Base-by-base conservation (phyloP, 805 yeast species). In the Spathaspora hagerdaliae region DNA sequence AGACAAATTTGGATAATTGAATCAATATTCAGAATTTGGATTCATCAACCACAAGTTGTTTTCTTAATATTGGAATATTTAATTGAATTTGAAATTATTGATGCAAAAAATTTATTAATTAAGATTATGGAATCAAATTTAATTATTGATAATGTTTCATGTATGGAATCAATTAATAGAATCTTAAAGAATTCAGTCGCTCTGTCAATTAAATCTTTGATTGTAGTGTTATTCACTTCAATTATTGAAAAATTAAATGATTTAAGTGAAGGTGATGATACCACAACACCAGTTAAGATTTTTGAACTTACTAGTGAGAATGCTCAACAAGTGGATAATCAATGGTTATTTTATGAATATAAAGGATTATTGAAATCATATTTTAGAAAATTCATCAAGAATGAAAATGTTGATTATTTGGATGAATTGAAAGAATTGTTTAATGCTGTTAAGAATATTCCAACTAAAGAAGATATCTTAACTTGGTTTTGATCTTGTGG, bases 11-110 rank as follows among this genome's bases (percentile, higher is more conserved):
- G 68, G 63, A 63, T 70, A 14, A 61, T 71, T 24, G 74, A 70
- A 31, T 54, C 73, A 7, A 63, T 71, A 10, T 61, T 70, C 53
- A 56, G 77, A 46, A 60, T 71, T 39, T 71, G 77, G 77, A 51
- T 63, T 31, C 73, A 70, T 51, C 75, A 70, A 51, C 76, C 77
- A 1, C 77, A 71, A 50, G 74, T 70, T 32, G 63, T 68, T 10
- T 71, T 71, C 47, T 61, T 71, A 51, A 67, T 69, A 27, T 59
- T 71, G 50, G 76, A 71, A 44, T 69, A 64, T 49, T 65, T 71
- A 55, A 65, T 70, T 40, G 75, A 71, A 46, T 66, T 63, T 50
- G 60, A 52, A 35, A 58, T 71, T n/a, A 52, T 71, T 49, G 51
- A 60, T 42, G 58, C 70, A 3, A 55, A 56, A 31, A 48, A 50